Percentiles rank a stretch among this genome's conserved stretches.
These are phyloP conservation scores for Graphiopsis chlorocephala DNA, from an alignment of 2,329 filamentous ascomycete species.

Conservation along the genomic window DNA sequence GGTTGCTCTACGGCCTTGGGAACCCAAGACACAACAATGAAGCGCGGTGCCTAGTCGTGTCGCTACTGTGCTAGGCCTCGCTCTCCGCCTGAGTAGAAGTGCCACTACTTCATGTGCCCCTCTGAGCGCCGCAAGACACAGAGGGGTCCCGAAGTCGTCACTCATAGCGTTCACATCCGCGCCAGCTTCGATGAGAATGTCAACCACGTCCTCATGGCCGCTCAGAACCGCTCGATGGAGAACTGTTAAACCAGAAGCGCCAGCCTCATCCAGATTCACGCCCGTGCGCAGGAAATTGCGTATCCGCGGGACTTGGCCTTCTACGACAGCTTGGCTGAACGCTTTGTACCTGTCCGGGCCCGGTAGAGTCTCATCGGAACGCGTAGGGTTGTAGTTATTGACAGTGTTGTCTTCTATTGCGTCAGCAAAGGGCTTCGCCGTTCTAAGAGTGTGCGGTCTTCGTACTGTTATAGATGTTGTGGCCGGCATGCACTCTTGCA, in stretches of 20 bases:
- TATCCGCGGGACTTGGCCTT: constrained; percentile 16
- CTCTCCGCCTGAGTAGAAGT: background rate
- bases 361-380: constrained; percentile 6
- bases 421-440: background rate
- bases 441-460: too few relatives aligned
- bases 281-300: constrained; percentile 8
- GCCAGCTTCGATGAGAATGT: background rate
- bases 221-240: constrained; percentile 18
- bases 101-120: background rate
- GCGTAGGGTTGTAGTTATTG: constrained; percentile 1
- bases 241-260: constrained; percentile 8
- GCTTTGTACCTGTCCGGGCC: background rate
- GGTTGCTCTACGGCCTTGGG: background rate
- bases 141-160: constrained; percentile 14
- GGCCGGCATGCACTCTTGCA: background rate
- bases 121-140: constrained; percentile 16
- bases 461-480: background rate
- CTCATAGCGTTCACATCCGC: constrained; percentile 16
- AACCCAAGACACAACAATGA: background rate
- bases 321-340: constrained; percentile 12
- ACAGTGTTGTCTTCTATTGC: constrained; percentile 13
- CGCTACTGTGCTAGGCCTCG: background rate
- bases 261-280: constrained; percentile 4
- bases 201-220: constrained; percentile 15
- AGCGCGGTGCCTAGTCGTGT: background rate